Base-by-base conservation (phyloP, 2,329 filamentous ascomycete species). In the Whalleya microplaca region DNA sequence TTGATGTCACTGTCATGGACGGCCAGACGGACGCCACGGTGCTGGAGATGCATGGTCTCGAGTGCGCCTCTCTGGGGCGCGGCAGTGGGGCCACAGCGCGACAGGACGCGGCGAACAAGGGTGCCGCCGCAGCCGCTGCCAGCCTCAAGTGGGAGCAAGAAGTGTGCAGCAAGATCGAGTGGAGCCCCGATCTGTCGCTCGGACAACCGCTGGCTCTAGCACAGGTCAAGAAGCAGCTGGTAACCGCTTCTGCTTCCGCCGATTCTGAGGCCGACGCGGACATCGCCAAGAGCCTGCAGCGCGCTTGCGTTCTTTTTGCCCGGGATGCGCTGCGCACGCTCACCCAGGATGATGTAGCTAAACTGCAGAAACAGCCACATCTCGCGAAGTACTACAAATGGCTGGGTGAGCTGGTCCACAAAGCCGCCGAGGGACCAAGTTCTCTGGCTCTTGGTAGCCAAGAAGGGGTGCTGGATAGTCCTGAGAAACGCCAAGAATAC, bases 11-110 rank as follows among this genome's bases (percentile, higher is more conserved):
- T 16, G 41, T 50, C 8, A 1, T 49, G 2, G 44, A 50, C 10
- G 40, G 19, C 12, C 23, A 27, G 23, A 27, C 23, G 23, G 21
- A 45, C 32, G 23, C 14, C 20, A 10, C 45, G 1, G 49, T 61
- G 14, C 20, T 61, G 3, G 53, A 58, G 29, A 49, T 61, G 12
- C 48, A 58, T 21, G 53, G 52, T 41, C 48, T 61, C 40, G 42
- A 29, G 37, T 58, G 45, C 27, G 27, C 40, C 16, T 55, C 51
- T 19, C 21, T 57, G 23, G 54, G 53, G 2, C 49, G 27, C 21
- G 41, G 27, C 27, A 55, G 18, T 46, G 54, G 21, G 43, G 29
- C 20, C 32, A 53, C 45, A 54, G n/a, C n/a, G n/a, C n/a, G n/a
- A n/a, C n/a, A n/a, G n/a, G n/a, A n/a, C n/a, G n/a, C n/a, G n/a